Evolutionary conservation across 768 basidiomycete genomes (phyloP).

Genomic region (Roridomyces roridus): DNA sequence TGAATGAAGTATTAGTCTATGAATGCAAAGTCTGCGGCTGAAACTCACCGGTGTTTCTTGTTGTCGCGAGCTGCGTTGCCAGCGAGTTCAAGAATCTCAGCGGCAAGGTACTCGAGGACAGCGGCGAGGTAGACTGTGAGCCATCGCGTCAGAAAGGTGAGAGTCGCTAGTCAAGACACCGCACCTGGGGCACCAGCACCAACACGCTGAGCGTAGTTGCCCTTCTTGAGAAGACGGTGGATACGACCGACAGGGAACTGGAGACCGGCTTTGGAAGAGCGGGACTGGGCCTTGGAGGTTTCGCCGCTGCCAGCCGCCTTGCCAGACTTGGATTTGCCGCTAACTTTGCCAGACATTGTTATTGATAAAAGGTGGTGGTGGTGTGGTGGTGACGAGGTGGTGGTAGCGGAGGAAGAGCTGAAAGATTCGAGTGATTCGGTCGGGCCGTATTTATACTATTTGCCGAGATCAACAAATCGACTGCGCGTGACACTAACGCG

Average conservation of each 20-base stretch:
- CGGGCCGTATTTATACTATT: constrained; percentile 33
- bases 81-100: constrained; percentile 93
- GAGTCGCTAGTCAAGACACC: constrained; percentile 13
- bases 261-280: constrained; percentile 78
- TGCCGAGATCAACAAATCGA: constrained; percentile 22
- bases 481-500: constrained; percentile 28
- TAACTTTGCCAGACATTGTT: constrained; percentile 21
- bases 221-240: constrained; percentile 86
- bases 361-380: neutral
- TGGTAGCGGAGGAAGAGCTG: neutral
- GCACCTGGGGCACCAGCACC: constrained; percentile 87
- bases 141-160: neutral
- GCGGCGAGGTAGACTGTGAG: constrained; percentile 85
- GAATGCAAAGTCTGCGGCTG: too few species aligned
- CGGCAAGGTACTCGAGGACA: constrained; percentile 91
- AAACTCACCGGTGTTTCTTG: constrained; percentile 94
- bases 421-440: neutral
- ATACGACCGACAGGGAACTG: constrained; percentile 95
- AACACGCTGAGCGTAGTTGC: constrained; percentile 87
- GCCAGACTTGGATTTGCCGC: constrained; percentile 39
- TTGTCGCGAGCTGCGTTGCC: constrained; percentile 91
- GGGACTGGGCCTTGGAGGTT: constrained; percentile 62
- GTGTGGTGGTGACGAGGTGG: constrained; percentile 12
- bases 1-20: too few species aligned
- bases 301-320: constrained; percentile 54